These are phyloP conservation scores for Wallacemonas sp. DNA, from an alignment of 208 protist species.

Conservation along the genomic window DNA sequence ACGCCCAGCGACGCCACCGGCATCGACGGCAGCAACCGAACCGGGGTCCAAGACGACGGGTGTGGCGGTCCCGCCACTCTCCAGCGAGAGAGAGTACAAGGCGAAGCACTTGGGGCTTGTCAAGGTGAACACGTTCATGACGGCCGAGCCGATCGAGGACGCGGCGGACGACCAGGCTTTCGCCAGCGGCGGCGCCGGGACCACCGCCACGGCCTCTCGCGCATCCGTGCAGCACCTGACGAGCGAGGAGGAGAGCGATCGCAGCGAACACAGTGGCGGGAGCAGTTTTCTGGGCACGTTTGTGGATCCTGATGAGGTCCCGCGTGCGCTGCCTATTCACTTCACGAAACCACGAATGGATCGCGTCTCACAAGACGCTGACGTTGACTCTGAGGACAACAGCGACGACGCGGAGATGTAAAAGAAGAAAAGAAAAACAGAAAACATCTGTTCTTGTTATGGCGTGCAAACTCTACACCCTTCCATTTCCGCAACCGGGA, in stretches of 20 bases:
- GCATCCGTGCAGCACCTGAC: no score
- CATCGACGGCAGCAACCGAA: no score
- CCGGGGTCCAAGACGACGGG: no score
- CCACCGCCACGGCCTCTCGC: neutral
- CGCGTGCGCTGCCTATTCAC: constrained; percentile 20
- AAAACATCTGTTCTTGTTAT: no score
- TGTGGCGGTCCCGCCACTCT: neutral
- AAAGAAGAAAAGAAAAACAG: neutral
- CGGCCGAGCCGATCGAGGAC: neutral
- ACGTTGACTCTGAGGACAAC: neutral
- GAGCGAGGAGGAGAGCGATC: neutral
- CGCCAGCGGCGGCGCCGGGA: neutral
- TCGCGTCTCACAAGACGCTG: neutral
- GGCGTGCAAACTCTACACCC: no score
- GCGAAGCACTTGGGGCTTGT: neutral
- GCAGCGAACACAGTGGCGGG: neutral
- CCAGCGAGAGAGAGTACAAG: constrained; percentile 8
- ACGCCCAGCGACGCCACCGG: neutral
- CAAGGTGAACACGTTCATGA: constrained; percentile 10
- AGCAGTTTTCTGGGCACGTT: constrained; percentile 6
- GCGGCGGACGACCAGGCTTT: neutral
- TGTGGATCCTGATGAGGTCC: constrained; percentile 1
- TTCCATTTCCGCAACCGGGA: no score
- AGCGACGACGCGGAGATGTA: constrained; percentile 2
- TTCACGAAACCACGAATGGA: constrained; percentile 21